Base-by-base conservation (phyloP, 2,329 filamentous ascomycete species). In the Cadophora sp. region DNA sequence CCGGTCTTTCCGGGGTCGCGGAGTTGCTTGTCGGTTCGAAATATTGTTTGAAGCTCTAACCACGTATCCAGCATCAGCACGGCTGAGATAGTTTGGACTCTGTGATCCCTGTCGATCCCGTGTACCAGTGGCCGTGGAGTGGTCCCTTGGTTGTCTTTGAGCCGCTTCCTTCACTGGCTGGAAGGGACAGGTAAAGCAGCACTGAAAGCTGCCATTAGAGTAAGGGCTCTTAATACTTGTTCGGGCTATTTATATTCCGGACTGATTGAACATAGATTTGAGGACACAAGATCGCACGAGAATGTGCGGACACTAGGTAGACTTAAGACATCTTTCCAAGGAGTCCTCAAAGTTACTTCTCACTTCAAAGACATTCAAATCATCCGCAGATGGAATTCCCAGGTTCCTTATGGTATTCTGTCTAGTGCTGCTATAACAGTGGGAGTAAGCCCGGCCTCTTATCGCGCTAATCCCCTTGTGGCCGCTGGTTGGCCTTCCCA, bases 401-500 rank as follows among this genome's bases (percentile, higher is more conserved):
- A n/a, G n/a, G n/a, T n/a, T n/a, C n/a, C n/a, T n/a, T n/a, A n/a
- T n/a, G 11, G 16, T 43, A 43, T 43, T 43, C 5, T 43, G 40
- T 19, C 11, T 19, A 19, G 40, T 43, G 40, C 40, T 6, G 40
- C 40, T 43, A 16, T 43, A 43, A 16, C 14, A 43, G 12, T 3
- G 2, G 19, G 40, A 43, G 40, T 14, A 43, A 19, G 40, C 40
- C 40, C 40, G 40, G 14, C 40, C 40, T 16, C 34, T 43, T 43
- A 16, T 43, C 40, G n/a, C 56, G 56, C 56, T 59, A 26, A 37
- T 4, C 55, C 27, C 31, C n/a, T 58, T 58, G 2, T 22, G n/a
- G 55, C 31, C 29, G 6, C 27, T 31, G 26, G 53, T 56, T 34
- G 46, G 43, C 67, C 53, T 63, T 69, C 68, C 62, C 68, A 69